These are phyloP conservation scores for Alternaria viburni DNA, from an alignment of 2,329 filamentous ascomycete genomes.

Conservation along the genomic window DNA sequence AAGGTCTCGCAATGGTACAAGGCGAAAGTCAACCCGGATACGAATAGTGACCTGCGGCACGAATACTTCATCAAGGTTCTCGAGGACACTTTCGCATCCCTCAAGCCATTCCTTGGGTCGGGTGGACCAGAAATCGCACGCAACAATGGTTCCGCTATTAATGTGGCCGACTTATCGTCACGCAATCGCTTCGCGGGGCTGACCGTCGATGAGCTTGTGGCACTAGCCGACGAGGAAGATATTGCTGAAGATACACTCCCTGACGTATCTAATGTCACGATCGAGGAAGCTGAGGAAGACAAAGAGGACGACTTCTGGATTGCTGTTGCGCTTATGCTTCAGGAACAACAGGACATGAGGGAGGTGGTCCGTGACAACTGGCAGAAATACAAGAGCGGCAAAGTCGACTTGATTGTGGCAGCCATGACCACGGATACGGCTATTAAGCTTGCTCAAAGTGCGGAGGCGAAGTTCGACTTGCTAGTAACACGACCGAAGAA, in stretches of 20 bases:
- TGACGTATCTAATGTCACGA: neutral
- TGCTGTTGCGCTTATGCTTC: neutral
- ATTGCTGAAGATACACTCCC: neutral
- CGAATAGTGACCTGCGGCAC: neutral
- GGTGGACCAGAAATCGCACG: neutral
- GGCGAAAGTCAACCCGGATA: neutral
- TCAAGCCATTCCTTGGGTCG: neutral
- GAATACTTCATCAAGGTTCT: slow-evolving; percentile 4
- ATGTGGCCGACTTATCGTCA: neutral
- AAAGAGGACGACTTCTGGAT: slow-evolving; percentile 6
- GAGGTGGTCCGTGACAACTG: neutral
- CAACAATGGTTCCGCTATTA: neutral
- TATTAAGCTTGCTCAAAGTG: slow-evolving; percentile 5
- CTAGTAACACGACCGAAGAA: slow-evolving; percentile 7
- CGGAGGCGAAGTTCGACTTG: slow-evolving; percentile 12
- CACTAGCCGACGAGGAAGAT: neutral
- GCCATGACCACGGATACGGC: slow-evolving; percentile 10
- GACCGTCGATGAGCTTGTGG: neutral
- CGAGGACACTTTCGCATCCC: slow-evolving; percentile 1
- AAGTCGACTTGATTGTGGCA: slow-evolving; percentile 8
- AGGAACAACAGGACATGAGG: neutral
- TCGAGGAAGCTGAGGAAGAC: neutral
- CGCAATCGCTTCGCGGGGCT: slow-evolving; percentile 5
- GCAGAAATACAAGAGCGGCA: slow-evolving; percentile 6
- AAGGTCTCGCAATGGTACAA: neutral